A percentile compares a stretch with the other conserved stretches of the same genome.
These are phyloP conservation scores for Fusarium nanum DNA, from an alignment of 2,329 filamentous ascomycete genomes.

Conservation along the genomic window DNA sequence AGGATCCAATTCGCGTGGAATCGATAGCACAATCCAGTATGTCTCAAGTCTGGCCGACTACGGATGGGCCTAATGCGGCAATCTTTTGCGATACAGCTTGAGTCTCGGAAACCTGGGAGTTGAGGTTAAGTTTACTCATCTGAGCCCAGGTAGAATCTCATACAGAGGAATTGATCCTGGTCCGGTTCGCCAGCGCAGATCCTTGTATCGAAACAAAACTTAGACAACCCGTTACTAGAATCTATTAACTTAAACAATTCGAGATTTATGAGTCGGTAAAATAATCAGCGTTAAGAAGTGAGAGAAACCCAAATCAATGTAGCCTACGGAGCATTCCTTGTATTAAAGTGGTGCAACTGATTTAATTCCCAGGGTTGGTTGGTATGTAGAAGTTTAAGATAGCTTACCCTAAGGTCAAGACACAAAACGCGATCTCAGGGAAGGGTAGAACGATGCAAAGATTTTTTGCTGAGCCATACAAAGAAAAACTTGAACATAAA, in stretches of 20 bases:
- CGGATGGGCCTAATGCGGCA: background rate
- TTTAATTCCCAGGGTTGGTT: background rate
- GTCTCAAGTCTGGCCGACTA: background rate
- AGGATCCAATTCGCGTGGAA: background rate
- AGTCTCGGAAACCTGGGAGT: background rate
- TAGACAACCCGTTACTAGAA: background rate
- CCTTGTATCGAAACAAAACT: accelerated
- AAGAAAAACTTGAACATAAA: accelerated
- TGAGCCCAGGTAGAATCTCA: background rate
- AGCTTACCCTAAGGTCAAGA: background rate
- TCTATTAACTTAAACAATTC: background rate
- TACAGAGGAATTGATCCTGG: background rate
- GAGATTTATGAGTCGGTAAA: background rate
- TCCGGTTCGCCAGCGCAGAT: background rate
- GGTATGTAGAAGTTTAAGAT: background rate
- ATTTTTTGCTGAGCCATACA: background rate
- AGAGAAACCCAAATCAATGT: background rate
- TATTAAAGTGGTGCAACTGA: background rate
- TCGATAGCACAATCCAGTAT: background rate
- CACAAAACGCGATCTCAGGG: background rate
- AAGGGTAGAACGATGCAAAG: background rate
- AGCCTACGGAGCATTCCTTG: background rate
- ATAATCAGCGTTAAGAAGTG: too few relatives aligned
- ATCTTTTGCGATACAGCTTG: background rate
- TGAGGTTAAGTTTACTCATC: too few relatives aligned